Base-by-base conservation (phyloP, 306 rosid species). In the Astragalus membranaceus region DNA sequence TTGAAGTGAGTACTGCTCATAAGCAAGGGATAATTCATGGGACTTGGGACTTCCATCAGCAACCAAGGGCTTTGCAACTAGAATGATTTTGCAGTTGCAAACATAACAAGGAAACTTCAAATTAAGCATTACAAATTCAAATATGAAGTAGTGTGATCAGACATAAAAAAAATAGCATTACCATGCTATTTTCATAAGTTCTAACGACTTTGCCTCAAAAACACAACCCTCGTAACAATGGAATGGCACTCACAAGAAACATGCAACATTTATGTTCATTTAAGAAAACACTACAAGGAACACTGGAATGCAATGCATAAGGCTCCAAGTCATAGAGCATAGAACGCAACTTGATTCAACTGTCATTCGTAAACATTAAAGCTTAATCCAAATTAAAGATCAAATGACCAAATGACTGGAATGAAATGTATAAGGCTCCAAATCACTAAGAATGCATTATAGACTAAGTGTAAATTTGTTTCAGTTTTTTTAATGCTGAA, bases 11-110 rank as follows among this genome's bases (percentile, higher is more conserved):
- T 76, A 83, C 4, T 72, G 78, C 76, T 90, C 98, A 75, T 78
- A 92, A 50, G 95, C 95, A 67, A 92, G 89, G 70, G 98, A 92
- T 73, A 92, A 79, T 83, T 84, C 87, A 73, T 92, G 98, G 12
- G 96, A 92, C 74, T 89, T 89, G 59, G 86, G 88, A 70, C 98
- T 92, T 76, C 98, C 98, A 80, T 92, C 98, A 44, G 92, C 88
- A 60, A 92, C 96, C 70, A 92, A 59, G 32, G 98, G 97, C 88
- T 92, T 92, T 58, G 98, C 98, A 86, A 92, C 98, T 92, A 66
- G 78, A 79, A 79, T 52, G 70, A 30, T 77, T 43, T 58, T 42
- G 74, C 46, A 35, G 76, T 75, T 51, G 44, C 76, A 59, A 39
- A 47, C 62, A 17, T 39, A 39, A 50, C 32, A 57, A 30, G 7